Evolutionary conservation across 805 yeast species (phyloP).

Genomic region (Zygoascus ofunaensis): DNA sequence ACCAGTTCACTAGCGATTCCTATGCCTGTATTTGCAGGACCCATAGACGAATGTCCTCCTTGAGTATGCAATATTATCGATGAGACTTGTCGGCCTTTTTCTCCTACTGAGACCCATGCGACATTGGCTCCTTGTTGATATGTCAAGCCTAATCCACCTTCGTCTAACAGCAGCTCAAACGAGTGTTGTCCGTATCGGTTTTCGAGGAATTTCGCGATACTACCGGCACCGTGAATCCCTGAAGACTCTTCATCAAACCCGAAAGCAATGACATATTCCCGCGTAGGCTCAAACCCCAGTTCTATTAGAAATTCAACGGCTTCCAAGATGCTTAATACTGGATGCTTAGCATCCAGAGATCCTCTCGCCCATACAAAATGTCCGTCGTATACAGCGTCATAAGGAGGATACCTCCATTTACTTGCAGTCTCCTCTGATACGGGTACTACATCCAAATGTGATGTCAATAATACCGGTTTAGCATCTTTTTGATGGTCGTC

Average conservation of each 20-base stretch:
- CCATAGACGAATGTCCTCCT: slow-evolving; percentile 67
- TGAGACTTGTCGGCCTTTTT: slow-evolving; percentile 45
- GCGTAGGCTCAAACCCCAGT: slow-evolving; percentile 44
- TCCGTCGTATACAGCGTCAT: slow-evolving; percentile 58
- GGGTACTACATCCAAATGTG: slow-evolving; percentile 80
- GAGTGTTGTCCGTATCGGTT: slow-evolving; percentile 51
- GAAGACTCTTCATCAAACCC: slow-evolving; percentile 76
- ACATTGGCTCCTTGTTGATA: slow-evolving; percentile 21
- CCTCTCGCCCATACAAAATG: slow-evolving; percentile 67
- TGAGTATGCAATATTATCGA: slow-evolving; percentile 42
- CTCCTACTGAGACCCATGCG: slow-evolving; percentile 46
- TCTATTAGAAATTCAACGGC: slow-evolving; percentile 46
- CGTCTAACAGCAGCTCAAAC: slow-evolving; percentile 60
- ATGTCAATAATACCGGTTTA: slow-evolving; percentile 61
- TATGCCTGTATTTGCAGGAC: slow-evolving; percentile 68
- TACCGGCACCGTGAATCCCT: slow-evolving; percentile 54
- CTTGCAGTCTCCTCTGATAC: slow-evolving; percentile 46
- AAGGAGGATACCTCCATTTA: slow-evolving; percentile 63
- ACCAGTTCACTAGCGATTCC: slow-evolving; percentile 56
- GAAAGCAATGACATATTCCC: slow-evolving; percentile 54
- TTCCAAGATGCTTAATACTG: slow-evolving; percentile 56
- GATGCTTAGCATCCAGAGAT: slow-evolving; percentile 62
- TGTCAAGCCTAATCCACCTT: slow-evolving; percentile 39
- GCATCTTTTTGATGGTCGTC: slow-evolving; percentile 24
- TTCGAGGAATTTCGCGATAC: slow-evolving; percentile 38